Base-by-base conservation (phyloP, 768 basidiomycete genomes). In the Calocybe gangraenosa region DNA sequence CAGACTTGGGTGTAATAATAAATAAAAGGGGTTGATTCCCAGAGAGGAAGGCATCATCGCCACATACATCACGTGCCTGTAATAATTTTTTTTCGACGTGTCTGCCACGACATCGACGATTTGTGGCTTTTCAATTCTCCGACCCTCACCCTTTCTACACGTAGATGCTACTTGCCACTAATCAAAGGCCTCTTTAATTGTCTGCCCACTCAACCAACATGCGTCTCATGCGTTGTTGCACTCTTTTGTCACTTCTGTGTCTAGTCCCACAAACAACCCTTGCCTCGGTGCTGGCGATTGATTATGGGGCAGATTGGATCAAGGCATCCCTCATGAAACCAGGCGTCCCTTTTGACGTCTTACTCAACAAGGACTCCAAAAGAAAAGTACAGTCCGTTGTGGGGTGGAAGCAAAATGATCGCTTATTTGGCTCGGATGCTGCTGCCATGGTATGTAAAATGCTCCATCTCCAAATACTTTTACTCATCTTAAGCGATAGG, bases 281-380 rank as follows among this genome's bases (percentile, higher is more conserved):
- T 33, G 87, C 84, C 17, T 81, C 93, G 2, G 78, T 98, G 10
- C 79, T 99, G 38, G 94, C 94, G 15, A 90, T 99, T 59, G 96
- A 99, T 81, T 97, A 96, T 78, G 96, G 96, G 61, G 80, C 90
- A 14, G 96, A 98, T 68, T 94, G 84, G 78, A 97, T 94, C 59
- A 99, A 97, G 66, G 90, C 92, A 21, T 94, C 93, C 3, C 70
- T 98, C 46, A 86, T 97, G 76, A 94, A 92, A 59, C 92, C 93
- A 1, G 93, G 92, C 36, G 67, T 89, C 23, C 93, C 95, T 3
- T 95, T 99, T 56, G 96, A 99, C 66, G 90, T 99, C 22, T 75
- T 99, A 20, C 73, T 98, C 46, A 96, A 97, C 70, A 90, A 90
- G 62, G 95, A 97, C 62, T 96, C 93, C 21, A 98, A 97, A 70